These are phyloP conservation scores for Seiridium unicorne DNA, from an alignment of 2,329 filamentous ascomycete genomes.

Conservation along the genomic window DNA sequence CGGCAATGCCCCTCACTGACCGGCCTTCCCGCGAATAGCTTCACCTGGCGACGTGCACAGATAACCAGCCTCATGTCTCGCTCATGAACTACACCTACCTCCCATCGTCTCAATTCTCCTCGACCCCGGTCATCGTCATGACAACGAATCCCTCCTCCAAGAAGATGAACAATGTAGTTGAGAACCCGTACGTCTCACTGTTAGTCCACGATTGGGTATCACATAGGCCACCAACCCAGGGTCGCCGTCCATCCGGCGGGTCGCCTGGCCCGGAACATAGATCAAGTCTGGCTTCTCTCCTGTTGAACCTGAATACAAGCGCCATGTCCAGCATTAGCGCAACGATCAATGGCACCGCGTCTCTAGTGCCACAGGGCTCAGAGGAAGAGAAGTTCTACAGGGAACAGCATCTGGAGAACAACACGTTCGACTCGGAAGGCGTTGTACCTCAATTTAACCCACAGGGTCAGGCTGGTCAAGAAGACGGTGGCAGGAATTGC, in stretches of 20 bases:
- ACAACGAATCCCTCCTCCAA: conserved; percentile 79
- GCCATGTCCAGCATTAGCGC: conserved; percentile 86
- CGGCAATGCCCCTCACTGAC: background rate
- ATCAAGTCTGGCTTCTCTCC: conserved; percentile 76
- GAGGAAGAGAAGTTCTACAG: conserved; percentile 85
- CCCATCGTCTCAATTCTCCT: conserved; percentile 67
- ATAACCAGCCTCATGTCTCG: conserved; percentile 84
- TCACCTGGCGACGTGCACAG: conserved; percentile 86
- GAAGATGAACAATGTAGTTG: conserved; percentile 77
- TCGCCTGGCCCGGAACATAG: conserved; percentile 64
- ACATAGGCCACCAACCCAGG: conserved; percentile 78
- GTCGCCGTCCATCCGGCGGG: conserved; percentile 55
- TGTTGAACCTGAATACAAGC: conserved; percentile 88
- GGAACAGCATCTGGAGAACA: conserved; percentile 83
- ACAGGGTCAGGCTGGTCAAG: conserved; percentile 29
- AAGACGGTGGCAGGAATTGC: conserved; percentile 57
- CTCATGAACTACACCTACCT: conserved; percentile 99
- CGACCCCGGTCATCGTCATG: conserved; percentile 87
- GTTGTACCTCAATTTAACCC: conserved; percentile 39
- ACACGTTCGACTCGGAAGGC: conserved; percentile 72
- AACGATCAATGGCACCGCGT: conserved; percentile 87
- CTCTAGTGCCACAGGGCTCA: conserved; percentile 68
- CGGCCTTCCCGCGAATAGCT: conserved; percentile 55
- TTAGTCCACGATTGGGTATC: conserved; percentile 98
- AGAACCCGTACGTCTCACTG: conserved; percentile 85